Percentiles rank a stretch among this genome's conserved stretches.
phyloP scores from a whole-genome alignment of 768 basidiomycete species.

The Boletus sensibilis region DNA sequence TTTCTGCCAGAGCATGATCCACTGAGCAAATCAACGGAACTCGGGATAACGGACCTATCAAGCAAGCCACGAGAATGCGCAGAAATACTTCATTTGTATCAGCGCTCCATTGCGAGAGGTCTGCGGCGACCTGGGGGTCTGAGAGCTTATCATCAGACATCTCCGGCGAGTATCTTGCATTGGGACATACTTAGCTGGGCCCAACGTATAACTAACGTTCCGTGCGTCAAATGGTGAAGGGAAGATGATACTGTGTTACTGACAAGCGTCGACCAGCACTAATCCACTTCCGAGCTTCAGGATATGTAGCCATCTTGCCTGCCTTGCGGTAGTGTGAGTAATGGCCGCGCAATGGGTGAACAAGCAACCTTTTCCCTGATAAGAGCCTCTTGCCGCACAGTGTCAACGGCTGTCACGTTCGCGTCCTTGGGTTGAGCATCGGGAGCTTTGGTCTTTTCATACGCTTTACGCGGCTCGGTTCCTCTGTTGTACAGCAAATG shows the following conservation, averaged over 20 bases:
- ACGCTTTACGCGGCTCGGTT: slow-evolving; percentile 53
- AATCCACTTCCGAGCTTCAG: slow-evolving; percentile 57
- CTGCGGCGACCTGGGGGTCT: slow-evolving; percentile 42
- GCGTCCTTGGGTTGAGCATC: not conserved
- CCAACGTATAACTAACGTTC: slow-evolving; percentile 69
- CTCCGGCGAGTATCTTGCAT: not conserved
- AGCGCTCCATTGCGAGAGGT: slow-evolving; percentile 50
- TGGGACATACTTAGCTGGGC: slow-evolving; percentile 57
- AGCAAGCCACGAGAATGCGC: slow-evolving; percentile 63
- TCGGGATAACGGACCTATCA: slow-evolving; percentile 46
- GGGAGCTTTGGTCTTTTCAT: slow-evolving; percentile 14
- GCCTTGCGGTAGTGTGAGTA: slow-evolving; percentile 33
- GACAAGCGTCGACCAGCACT: slow-evolving; percentile 71
- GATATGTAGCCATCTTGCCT: slow-evolving; percentile 64
- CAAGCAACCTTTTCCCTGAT: slow-evolving; percentile 29
- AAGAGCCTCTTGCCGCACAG: slow-evolving; percentile 1
- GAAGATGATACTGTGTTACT: slow-evolving; percentile 26
- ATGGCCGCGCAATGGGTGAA: not conserved
- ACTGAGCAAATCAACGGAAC: not conserved
- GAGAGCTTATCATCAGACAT: not conserved
- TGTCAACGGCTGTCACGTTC: not conserved
- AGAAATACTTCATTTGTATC: slow-evolving; percentile 51
- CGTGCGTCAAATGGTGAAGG: slow-evolving; percentile 1
- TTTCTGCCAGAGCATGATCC: slow-evolving; percentile 48
- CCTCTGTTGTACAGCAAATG: slow-evolving; percentile 83